phyloP scores from a whole-genome alignment of 2,329 filamentous ascomycete species.

The Claviceps purpurea region DNA sequence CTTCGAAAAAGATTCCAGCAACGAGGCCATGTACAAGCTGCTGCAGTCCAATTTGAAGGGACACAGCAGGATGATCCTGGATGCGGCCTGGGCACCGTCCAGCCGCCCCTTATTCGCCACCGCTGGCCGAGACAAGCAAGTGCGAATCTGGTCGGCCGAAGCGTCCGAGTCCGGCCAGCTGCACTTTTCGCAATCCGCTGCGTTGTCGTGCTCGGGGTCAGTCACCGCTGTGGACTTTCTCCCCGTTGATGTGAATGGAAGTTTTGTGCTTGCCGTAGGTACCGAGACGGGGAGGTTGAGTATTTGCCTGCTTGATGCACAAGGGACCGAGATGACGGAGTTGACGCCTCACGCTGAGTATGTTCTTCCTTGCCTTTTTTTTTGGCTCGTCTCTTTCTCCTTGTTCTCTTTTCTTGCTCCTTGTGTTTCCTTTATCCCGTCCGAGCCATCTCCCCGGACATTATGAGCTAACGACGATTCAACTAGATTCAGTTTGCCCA shows the following conservation, averaged over 20 bases:
- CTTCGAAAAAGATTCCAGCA: constrained; percentile 42
- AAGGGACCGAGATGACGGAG: constrained; percentile 24
- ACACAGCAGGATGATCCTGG: constrained; percentile 85
- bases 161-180: constrained; percentile 16
- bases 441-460: background rate
- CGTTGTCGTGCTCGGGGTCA: constrained; percentile 41
- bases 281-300: constrained; percentile 40
- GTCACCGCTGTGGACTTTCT: constrained; percentile 63
- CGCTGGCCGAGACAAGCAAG: constrained; percentile 75
- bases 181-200: constrained; percentile 37
- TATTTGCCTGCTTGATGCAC: constrained; percentile 27
- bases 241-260: constrained; percentile 16
- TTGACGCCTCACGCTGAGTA: constrained; percentile 25
- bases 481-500: constrained; percentile 36
- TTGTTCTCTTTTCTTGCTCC: background rate
- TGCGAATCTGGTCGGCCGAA: constrained; percentile 52
- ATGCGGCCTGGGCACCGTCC: constrained; percentile 66
- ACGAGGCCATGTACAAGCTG: constrained; percentile 36
- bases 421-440: background rate
- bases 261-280: constrained; percentile 38
- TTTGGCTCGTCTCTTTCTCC: background rate
- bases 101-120: constrained; percentile 57
- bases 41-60: constrained; percentile 64
- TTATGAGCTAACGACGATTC: constrained; percentile 6
- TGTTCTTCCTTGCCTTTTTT: constrained; percentile 9